Conservation (phyloP, 441 rosid species). For the Euphorbia schlechtendalii region DNA sequence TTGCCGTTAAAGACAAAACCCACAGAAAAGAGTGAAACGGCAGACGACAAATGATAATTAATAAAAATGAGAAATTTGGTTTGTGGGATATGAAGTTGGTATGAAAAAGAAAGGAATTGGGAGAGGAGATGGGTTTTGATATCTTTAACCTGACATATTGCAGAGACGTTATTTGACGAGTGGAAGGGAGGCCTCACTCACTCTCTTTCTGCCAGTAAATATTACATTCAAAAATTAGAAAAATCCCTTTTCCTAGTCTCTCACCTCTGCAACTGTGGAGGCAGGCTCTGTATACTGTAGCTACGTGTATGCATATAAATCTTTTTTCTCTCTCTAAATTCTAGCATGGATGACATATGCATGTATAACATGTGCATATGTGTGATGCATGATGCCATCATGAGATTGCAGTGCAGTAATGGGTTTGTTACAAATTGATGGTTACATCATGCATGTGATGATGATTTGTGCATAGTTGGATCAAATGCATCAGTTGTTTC, state of each 20-base stretch:
- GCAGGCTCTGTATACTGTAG: neutral
- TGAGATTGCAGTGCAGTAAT: neutral
- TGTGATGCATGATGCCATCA: neutral
- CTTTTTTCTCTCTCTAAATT: neutral
- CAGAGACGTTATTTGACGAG: slow-evolving; percentile 23
- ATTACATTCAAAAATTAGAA: neutral
- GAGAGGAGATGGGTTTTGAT: slow-evolving; percentile 10
- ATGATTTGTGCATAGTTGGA: neutral
- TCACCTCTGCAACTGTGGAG: neutral
- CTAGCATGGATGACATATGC: neutral
- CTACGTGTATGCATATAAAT: neutral
- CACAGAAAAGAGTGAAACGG: neutral
- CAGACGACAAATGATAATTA: slow-evolving; percentile 5
- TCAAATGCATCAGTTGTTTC: too few relatives aligned
- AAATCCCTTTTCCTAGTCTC: neutral
- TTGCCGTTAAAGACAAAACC: neutral
- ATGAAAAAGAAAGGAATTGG: neutral
- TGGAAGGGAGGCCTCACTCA: neutral
- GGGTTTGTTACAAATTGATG: neutral
- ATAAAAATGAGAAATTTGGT: too few relatives aligned
- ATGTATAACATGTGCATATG: neutral
- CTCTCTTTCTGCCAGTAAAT: neutral
- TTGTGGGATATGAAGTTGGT: neutral
- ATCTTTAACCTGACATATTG: slow-evolving; percentile 19
- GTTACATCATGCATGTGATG: neutral